Base-by-base conservation (phyloP, 2,329 filamentous ascomycete genomes). In the Fusarium continuum region DNA sequence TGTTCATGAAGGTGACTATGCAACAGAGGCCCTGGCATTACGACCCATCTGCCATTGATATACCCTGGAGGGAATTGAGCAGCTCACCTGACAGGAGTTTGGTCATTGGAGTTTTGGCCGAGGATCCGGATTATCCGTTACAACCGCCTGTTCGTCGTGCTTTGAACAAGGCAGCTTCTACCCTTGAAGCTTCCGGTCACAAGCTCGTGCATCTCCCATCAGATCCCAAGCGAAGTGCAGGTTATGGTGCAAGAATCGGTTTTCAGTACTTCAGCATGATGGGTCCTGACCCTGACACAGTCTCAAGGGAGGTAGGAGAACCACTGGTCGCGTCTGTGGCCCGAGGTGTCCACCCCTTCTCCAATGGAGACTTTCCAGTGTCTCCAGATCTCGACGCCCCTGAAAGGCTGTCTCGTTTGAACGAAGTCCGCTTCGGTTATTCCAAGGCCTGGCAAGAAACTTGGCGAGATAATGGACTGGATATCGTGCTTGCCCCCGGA, bases 71-170 rank as follows among this genome's bases (percentile, higher is more conserved):
- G 19, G 54, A 48, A 1, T 55, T 76, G 1, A 68, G 62, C 0
- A n/a, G 22, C 17, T 44, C 35, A 4, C 26, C 54, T 5, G 67
- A 72, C 0, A 59, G 38, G 46, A 52, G 13, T 11, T 22, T 19
- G 60, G 76, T 75, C 0, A 80, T 87, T 32, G 85, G 85, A 0
- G 61, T 86, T 2, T 67, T 84, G 10, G 54, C 77, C 3, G 80
- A 82, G 38, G 81, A 85, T 60, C 72, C 77, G 0, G 70, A 79
- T 2, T 80, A 80, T 25, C 82, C 81, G 0, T 72, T 85, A 0
- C 82, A 85, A 20, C 83, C 85, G 0, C 80, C 83, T 0, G 77
- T 86, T 2, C 76, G 74, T 2, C 75, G 82, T 3, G 75, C 80
- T 2, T 57, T 86, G 2, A 72, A 79, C 6, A 71, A 66, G 1